Evolutionary conservation across 768 basidiomycete genomes (phyloP).

Genomic region (Tricholoma flavovirens): DNA sequence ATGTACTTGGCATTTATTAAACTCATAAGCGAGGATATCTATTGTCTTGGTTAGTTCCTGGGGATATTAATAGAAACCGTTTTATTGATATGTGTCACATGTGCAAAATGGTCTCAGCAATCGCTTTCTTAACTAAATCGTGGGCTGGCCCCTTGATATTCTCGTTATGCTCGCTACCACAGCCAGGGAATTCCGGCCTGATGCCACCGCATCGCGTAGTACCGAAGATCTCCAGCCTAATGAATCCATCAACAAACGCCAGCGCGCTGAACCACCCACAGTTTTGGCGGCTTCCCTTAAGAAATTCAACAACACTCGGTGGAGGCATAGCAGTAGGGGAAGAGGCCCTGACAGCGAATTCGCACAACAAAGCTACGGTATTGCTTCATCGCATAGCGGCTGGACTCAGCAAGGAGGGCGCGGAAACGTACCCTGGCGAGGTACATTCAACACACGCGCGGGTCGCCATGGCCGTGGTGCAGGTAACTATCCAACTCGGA

Average conservation of each 20-base stretch:
- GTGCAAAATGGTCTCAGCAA: neutral
- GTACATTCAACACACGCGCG: neutral
- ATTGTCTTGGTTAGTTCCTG: too few species aligned
- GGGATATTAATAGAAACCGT: too few species aligned
- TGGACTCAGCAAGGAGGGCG: slow-evolving; percentile 4
- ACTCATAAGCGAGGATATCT: too few species aligned
- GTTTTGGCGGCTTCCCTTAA: slow-evolving; percentile 3
- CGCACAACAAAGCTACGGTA: neutral
- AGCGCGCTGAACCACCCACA: slow-evolving; percentile 8
- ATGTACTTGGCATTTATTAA: neutral
- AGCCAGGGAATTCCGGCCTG: neutral
- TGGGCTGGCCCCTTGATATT: neutral
- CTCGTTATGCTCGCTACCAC: neutral
- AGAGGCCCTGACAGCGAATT: neutral
- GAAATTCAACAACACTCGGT: neutral
- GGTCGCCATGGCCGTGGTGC: neutral
- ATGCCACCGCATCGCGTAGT: neutral
- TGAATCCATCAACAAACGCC: slow-evolving; percentile 13
- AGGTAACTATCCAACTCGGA: neutral
- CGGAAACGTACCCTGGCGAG: slow-evolving; percentile 6
- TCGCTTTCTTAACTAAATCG: neutral
- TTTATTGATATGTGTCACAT: neutral
- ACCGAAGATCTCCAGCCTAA: slow-evolving; percentile 17
- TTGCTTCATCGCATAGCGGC: neutral
- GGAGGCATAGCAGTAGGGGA: neutral